Percentiles rank a stretch among this genome's conserved stretches.
Evolutionary conservation across 495 filamentous ascomycete species (phyloP).

Genomic region (Chlorociboria aeruginascens): DNA sequence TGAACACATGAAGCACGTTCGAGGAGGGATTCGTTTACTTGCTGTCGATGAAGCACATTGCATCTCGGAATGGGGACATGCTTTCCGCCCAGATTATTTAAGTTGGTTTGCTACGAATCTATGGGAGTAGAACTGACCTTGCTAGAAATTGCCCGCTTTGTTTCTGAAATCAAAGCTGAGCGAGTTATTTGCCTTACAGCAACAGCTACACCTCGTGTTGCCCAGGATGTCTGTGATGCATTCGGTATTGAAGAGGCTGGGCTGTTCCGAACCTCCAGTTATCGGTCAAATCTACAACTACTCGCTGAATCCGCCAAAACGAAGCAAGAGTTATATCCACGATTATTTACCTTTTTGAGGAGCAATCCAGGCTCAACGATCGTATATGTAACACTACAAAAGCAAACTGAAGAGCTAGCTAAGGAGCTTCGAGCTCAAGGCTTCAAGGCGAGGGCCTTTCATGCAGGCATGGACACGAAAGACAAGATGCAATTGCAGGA

Average conservation of each 20-base stretch:
- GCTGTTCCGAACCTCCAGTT: constrained; percentile 43
- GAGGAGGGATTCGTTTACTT: constrained; percentile 40
- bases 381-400: constrained; percentile 42
- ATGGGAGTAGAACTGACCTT: not conserved
- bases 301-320: constrained; percentile 31
- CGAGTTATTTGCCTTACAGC: constrained; percentile 39
- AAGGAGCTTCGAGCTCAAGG: constrained; percentile 21
- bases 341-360: constrained; percentile 33
- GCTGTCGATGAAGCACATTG: constrained; percentile 51
- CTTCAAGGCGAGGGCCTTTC: constrained; percentile 34
- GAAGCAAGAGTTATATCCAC: constrained; percentile 29
- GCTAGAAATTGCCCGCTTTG: constrained; percentile 40
- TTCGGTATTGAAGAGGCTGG: constrained; percentile 36
- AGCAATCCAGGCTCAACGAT: constrained; percentile 39
- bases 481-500: constrained; percentile 34
- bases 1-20: constrained; percentile 35
- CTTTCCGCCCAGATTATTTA: constrained; percentile 47
- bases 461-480: constrained; percentile 37
- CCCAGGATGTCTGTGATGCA: constrained; percentile 36
- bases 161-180: constrained; percentile 41
- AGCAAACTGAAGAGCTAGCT: constrained; percentile 36
- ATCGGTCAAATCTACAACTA: constrained; percentile 41
- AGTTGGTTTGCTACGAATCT: constrained; percentile 18
- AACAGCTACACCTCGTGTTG: constrained; percentile 43
- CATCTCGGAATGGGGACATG: constrained; percentile 49